Evolutionary conservation across 352 stramenopile genomes (phyloP).

Genomic region (Phytophthora tentaculata): DNA sequence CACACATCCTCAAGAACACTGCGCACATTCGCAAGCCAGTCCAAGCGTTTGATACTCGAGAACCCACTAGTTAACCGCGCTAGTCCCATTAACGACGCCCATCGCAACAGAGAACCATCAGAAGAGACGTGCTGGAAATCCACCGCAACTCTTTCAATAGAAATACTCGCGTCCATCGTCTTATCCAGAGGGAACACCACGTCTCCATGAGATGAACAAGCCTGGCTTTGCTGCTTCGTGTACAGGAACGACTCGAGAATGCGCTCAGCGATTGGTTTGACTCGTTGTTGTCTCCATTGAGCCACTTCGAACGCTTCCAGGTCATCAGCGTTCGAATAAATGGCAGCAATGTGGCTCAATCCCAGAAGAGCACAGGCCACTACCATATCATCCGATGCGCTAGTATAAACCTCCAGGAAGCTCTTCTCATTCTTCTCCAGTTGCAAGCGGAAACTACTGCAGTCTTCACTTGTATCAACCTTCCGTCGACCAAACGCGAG

Average conservation of each 20-base stretch:
- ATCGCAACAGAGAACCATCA: conserved; percentile 27
- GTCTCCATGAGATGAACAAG: conserved; percentile 13
- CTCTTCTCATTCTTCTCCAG: conserved; percentile 34
- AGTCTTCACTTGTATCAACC: conserved; percentile 31
- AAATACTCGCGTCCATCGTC: neutral
- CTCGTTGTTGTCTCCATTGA: conserved; percentile 34
- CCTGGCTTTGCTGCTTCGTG: conserved; percentile 6
- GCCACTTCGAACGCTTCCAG: conserved; percentile 26
- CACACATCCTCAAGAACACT: conserved; percentile 40
- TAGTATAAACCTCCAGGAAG: conserved; percentile 28
- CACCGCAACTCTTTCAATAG: conserved; percentile 4
- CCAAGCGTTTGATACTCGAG: conserved; percentile 31
- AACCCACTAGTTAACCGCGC: conserved; percentile 39
- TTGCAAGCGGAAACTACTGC: conserved; percentile 19
- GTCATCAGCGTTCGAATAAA: conserved; percentile 32
- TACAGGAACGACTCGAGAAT: conserved; percentile 27
- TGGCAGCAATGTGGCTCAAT: conserved; percentile 33
- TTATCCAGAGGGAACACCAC: conserved; percentile 27
- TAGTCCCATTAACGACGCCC: conserved; percentile 46
- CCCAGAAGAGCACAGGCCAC: conserved; percentile 29
- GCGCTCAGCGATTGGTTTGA: conserved; percentile 34
- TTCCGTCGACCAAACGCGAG: conserved; percentile 39
- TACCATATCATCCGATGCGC: conserved; percentile 26
- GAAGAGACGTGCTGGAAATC: conserved; percentile 10
- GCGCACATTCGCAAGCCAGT: conserved; percentile 56